Evolutionary conservation across 495 filamentous ascomycete genomes (phyloP).

Genomic region (Aspergillus diversus): DNA sequence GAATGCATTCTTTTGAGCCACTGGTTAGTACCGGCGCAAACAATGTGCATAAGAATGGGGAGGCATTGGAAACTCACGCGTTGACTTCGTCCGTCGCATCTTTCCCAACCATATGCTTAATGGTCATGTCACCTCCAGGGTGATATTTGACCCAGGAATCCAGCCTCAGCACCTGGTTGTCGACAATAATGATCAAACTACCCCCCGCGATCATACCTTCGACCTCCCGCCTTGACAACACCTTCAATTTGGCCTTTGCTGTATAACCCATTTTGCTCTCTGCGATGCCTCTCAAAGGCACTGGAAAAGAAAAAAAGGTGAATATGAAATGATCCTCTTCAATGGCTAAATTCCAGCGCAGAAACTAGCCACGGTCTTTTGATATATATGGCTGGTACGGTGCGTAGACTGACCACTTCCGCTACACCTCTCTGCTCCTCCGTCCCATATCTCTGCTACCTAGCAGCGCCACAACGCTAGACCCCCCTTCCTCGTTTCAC

Average conservation of each 20-base stretch:
- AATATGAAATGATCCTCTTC: no score
- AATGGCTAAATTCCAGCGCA: no score
- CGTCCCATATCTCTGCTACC: no score
- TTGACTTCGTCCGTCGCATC: slow-evolving; percentile 98
- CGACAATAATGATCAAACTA: slow-evolving; percentile 75
- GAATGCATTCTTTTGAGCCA: slow-evolving; percentile 81
- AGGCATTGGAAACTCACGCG: slow-evolving; percentile 60
- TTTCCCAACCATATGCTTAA: slow-evolving; percentile 92
- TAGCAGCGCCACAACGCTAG: no score
- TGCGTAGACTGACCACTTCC: no score
- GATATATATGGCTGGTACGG: no score
- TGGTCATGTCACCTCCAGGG: slow-evolving; percentile 90
- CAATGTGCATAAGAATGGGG: neutral
- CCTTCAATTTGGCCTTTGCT: neutral
- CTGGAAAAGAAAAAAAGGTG: no score
- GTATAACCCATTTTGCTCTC: no score
- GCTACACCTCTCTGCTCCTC: no score
- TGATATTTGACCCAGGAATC: slow-evolving; percentile 89
- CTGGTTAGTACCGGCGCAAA: slow-evolving; percentile 6
- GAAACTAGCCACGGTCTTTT: no score
- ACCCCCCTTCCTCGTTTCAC: no score
- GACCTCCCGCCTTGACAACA: slow-evolving; percentile 73
- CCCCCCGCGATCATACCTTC: slow-evolving; percentile 88
- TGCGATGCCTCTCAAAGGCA: no score
- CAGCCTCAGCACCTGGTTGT: slow-evolving; percentile 79